These are phyloP conservation scores for Kazachstania martiniae DNA, from an alignment of 805 yeast species.

Conservation along the genomic window DNA sequence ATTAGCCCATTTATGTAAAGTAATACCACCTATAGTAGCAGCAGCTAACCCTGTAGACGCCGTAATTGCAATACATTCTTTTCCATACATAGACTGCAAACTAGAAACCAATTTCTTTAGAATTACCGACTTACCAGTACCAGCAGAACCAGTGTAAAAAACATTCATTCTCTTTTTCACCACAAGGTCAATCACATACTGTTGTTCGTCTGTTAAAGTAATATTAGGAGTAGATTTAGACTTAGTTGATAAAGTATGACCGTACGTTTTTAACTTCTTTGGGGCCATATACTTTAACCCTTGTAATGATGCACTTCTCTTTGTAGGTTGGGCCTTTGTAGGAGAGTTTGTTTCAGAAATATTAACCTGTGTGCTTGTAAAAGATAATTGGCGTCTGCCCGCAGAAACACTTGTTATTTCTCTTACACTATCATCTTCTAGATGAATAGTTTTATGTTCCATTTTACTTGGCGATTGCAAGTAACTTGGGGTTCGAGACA, in stretches of 20 bases:
- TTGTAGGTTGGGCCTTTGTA: constrained; percentile 3
- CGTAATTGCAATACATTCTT: constrained; percentile 62
- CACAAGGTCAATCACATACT: constrained; percentile 40
- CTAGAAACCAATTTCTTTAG: constrained; percentile 51
- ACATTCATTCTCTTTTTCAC: constrained; percentile 42
- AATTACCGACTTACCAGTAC: constrained; percentile 76
- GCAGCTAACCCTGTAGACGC: constrained; percentile 98
- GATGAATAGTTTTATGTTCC: constrained; percentile 1
- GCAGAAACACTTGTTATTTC: constrained; percentile 7
- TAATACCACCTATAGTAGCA: constrained; percentile 82
- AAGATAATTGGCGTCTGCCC: constrained; percentile 11
- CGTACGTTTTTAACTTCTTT: constrained; percentile 12
- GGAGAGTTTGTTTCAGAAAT: neutral
- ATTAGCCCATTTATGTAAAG: constrained; percentile 78
- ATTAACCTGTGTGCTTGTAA: constrained; percentile 6
- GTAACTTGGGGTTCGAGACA: constrained; percentile 6
- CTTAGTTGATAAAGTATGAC: neutral
- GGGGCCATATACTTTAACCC: constrained; percentile 11
- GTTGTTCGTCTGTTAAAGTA: constrained; percentile 38
- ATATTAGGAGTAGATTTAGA: constrained; percentile 2
- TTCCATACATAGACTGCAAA: constrained; percentile 34
- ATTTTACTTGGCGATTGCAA: constrained; percentile 7
- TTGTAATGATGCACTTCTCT: constrained; percentile 11
- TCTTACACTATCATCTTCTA: constrained; percentile 2
- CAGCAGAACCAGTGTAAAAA: constrained; percentile 78